Evolutionary conservation across 768 basidiomycete species (phyloP).

Genomic region (Scleroderma bovista): DNA sequence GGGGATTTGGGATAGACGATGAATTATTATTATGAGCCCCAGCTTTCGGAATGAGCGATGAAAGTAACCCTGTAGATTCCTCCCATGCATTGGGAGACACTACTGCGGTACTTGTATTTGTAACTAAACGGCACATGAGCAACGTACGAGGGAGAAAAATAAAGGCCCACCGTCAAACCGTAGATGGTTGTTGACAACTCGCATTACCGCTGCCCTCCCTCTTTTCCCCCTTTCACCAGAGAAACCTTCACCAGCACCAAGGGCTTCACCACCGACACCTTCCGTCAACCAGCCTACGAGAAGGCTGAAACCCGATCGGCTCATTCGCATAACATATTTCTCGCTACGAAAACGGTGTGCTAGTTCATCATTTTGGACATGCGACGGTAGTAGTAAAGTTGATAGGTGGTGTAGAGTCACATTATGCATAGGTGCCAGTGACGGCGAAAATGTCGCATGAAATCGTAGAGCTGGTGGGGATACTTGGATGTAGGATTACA

Average conservation of each 20-base stretch:
- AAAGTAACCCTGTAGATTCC: constrained; percentile 79
- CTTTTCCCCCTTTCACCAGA: constrained; percentile 77
- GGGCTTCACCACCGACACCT: constrained; percentile 79
- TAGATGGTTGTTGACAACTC: constrained; percentile 90
- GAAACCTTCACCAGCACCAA: constrained; percentile 76
- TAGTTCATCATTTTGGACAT: constrained; percentile 77
- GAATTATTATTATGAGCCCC: constrained; percentile 37
- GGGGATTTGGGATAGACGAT: constrained; percentile 50
- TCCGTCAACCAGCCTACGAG: constrained; percentile 96
- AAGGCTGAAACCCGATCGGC: constrained; percentile 85
- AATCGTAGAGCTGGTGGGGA: constrained; percentile 61
- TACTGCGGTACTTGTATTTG: constrained; percentile 60
- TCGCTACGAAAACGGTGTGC: constrained; percentile 85
- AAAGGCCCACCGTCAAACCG: constrained; percentile 72
- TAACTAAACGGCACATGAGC: constrained; percentile 44
- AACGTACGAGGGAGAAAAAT: background rate
- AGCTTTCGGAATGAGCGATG: constrained; percentile 66
- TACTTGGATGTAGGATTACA: constrained; percentile 5
- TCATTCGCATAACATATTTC: constrained; percentile 87
- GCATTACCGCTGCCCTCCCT: constrained; percentile 85
- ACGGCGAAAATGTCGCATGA: constrained; percentile 62
- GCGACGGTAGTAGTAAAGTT: constrained; percentile 73
- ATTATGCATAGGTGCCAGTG: constrained; percentile 61
- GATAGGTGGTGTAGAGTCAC: constrained; percentile 72
- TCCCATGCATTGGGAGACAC: constrained; percentile 70